Conservation (phyloP, 352 stramenopile species). For the Phytophthora tubulina region DNA sequence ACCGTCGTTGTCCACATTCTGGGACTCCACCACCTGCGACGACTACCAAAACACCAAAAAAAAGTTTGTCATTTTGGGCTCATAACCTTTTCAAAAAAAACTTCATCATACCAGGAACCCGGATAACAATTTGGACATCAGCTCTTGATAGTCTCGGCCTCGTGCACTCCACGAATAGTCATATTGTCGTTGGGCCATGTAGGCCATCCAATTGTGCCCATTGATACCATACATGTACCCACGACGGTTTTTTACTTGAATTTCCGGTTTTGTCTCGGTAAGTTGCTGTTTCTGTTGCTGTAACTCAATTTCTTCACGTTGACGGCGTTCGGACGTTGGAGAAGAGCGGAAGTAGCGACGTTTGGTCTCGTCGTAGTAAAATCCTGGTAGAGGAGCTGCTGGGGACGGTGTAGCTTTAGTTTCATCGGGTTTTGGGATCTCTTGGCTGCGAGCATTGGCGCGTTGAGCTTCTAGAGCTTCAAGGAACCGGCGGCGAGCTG, state of each 20-base stretch:
- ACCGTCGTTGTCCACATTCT: constrained; percentile 22
- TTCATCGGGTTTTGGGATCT: constrained; percentile 9
- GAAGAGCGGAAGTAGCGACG: constrained; percentile 60
- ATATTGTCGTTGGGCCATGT: constrained; percentile 47
- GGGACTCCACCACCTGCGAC: constrained; percentile 40
- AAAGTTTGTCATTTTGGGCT: not conserved
- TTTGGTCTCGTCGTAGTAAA: constrained; percentile 68
- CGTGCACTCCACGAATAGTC: constrained; percentile 44
- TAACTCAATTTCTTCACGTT: constrained; percentile 34
- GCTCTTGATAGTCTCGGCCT: constrained; percentile 29
- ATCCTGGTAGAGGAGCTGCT: constrained; percentile 51
- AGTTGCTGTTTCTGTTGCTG: constrained; percentile 33
- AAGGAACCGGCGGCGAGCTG: constrained; percentile 55
- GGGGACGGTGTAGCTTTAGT: not conserved
- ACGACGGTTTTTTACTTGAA: constrained; percentile 22
- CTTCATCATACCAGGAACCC: constrained; percentile 32
- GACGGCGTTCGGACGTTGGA: constrained; percentile 23
- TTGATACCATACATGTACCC: not conserved
- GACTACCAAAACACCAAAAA: constrained; percentile 15
- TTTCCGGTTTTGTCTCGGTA: not conserved
- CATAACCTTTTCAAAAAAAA: not conserved
- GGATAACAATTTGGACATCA: constrained; percentile 45
- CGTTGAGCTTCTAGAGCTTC: constrained; percentile 69
- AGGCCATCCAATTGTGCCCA: constrained; percentile 40
- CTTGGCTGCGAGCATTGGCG: constrained; percentile 45